Evolutionary conservation across 805 yeast genomes (phyloP).

Genomic region (Candida takata): DNA sequence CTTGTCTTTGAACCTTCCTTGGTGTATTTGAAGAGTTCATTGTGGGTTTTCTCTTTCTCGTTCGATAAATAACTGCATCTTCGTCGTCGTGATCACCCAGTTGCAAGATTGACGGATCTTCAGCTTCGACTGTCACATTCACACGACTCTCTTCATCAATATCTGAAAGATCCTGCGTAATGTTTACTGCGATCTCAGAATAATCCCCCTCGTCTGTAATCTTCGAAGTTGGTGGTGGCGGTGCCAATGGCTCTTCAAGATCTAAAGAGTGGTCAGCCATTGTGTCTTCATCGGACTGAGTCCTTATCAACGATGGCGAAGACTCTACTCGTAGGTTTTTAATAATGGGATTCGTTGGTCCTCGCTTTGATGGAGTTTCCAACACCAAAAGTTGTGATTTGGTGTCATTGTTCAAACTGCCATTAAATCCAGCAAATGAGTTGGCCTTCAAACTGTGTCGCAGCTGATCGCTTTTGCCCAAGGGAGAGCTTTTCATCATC

Average conservation of each 20-base stretch:
- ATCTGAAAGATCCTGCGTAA: constrained; percentile 25
- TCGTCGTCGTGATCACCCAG: constrained; percentile 2
- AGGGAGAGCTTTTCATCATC: constrained; percentile 1
- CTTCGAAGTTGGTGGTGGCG: not conserved
- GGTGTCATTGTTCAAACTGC: not conserved
- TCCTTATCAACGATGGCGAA: constrained; percentile 1
- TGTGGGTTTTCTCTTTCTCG: constrained; percentile 3
- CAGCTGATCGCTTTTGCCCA: not conserved
- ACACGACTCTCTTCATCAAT: constrained; percentile 22
- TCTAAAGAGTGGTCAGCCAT: not conserved
- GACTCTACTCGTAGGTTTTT: not conserved
- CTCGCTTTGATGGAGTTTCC: constrained; percentile 7
- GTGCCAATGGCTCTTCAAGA: not conserved
- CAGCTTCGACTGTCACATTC: constrained; percentile 11
- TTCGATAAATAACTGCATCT: not conserved
- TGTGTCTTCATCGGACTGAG: not conserved
- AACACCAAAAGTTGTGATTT: constrained; percentile 5
- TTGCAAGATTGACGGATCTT: constrained; percentile 3
- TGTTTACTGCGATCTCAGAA: constrained; percentile 8
- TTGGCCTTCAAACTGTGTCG: not conserved
- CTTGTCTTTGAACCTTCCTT: not conserved
- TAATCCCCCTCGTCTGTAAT: not conserved
- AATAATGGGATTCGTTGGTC: not conserved
- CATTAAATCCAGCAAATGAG: constrained; percentile 1
- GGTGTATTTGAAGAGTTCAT: not conserved